Evolutionary conservation across 2,329 filamentous ascomycete species (phyloP).

Genomic region (Aspergillus novofumigatus): DNA sequence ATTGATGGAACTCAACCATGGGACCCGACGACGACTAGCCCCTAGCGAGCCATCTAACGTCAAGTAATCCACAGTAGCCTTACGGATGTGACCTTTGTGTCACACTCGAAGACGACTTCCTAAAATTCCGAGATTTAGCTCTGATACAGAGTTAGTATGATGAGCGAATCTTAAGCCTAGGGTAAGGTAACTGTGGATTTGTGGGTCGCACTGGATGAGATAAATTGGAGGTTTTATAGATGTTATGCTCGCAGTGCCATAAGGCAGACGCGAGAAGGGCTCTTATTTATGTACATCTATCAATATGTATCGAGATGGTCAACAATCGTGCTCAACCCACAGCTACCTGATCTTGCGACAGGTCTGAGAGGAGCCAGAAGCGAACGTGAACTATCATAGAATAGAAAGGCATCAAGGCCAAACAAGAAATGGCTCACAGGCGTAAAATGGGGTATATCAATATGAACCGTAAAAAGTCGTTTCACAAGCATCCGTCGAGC

Average conservation of each 20-base stretch:
- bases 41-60: not conserved
- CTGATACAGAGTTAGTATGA: too few relatives aligned
- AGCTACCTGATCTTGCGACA: not conserved
- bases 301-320: slow-evolving; percentile 21
- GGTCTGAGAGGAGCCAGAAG: not conserved
- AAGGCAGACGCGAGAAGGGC: not conserved
- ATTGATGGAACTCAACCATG: not conserved
- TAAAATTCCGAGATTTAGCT: not conserved
- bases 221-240: not conserved
- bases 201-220: not conserved
- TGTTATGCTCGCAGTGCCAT: not conserved
- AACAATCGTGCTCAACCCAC: slow-evolving; percentile 7
- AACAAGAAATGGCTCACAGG: slow-evolving; percentile 17
- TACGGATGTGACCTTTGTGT: not conserved
- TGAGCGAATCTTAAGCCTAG: not conserved
- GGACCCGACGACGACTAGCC: not conserved
- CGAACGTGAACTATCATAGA: slow-evolving; percentile 3
- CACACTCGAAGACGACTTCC: not conserved
- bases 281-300: slow-evolving; percentile 28
- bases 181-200: not conserved
- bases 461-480: slow-evolving; percentile 16
- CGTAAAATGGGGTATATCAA: slow-evolving; percentile 31
- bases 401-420: slow-evolving; percentile 5
- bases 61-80: not conserved
- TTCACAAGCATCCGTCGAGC: slow-evolving; percentile 14